phyloP scores from a whole-genome alignment of 148 eudicot genomes.

The Nyssa sinensis region DNA sequence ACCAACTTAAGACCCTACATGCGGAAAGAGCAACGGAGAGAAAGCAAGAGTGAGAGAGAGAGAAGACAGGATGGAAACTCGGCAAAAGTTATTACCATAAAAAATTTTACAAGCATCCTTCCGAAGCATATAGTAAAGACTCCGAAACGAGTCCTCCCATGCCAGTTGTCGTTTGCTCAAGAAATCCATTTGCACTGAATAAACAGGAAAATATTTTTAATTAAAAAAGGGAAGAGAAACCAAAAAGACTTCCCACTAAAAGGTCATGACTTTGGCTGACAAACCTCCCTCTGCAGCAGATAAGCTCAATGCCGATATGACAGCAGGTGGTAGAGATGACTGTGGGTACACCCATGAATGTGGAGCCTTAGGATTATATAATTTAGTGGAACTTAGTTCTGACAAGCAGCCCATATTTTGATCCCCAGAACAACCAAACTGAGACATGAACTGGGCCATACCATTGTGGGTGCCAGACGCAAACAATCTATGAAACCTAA shows the following conservation, averaged over 20 bases:
- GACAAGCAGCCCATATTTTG: constrained; percentile 18
- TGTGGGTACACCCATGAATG: constrained; percentile 94
- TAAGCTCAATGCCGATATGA: constrained; percentile 59
- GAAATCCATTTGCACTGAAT: constrained; percentile 69
- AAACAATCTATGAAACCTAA: constrained; percentile 81
- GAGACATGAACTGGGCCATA: constrained; percentile 34
- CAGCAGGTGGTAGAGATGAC: constrained; percentile 71
- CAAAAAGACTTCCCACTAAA: neutral
- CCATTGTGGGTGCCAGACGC: constrained; percentile 47
- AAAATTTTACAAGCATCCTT: constrained; percentile 69
- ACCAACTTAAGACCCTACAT: neutral
- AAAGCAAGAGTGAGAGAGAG: no score
- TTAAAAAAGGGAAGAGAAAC: neutral
- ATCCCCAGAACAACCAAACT: constrained; percentile 26
- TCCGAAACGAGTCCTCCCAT: constrained; percentile 95
- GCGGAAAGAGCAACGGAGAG: neutral
- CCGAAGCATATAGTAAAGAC: constrained; percentile 84
- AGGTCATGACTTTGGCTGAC: neutral
- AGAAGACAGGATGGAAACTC: neutral
- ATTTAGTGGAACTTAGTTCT: constrained; percentile 24
- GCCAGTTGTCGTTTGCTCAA: constrained; percentile 71
- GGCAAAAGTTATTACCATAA: constrained; percentile 58
- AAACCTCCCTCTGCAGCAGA: constrained; percentile 69
- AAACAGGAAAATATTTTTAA: constrained; percentile 9
- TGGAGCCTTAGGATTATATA: constrained; percentile 22